Evolutionary conservation across 2,329 filamentous ascomycete genomes (phyloP), one percentile per base, ranked within the genome.

Genomic region (Fonsecaea erecta): DNA sequence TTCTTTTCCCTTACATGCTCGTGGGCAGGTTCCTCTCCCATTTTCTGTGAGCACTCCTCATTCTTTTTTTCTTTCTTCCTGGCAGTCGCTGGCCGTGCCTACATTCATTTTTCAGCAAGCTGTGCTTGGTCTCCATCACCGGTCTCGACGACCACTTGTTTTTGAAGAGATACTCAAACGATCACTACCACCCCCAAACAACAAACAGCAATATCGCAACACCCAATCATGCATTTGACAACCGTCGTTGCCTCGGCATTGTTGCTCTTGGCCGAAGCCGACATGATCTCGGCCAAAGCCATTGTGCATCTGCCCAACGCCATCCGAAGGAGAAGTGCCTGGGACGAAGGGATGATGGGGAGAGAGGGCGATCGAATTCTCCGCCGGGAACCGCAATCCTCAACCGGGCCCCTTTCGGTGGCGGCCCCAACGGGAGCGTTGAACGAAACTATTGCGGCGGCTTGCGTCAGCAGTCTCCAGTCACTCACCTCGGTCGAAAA

Each of bases 401-500:
- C 57, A 14, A 60, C 37, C 6, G 57, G 57, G 18, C 60, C 52
- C 16, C 48, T 65, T 11, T 40, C 60, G 2, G 55, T 67, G 24
- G 34, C 64, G 4, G 26, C 37, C 21, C 61, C 62, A 14, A 60
- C 24, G 24, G 28, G 48, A 14, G 37, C 55, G 3, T 54, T 62
- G 69, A 77, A 77, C 55, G 46, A 69, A 16, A 72, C 72, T 51
- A 89, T 86, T 7, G 79, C 81, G 34, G 72, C 78, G 11, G 88
- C 88, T 24, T 95, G 91, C 76, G 79, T 78, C 52, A 72, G 78
- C 24, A 82, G 85, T 8, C 80, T 95, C 18, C 75, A 77, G 1
- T 75, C 77, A 28, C 81, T 92, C 55, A 79, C 81, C 14, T 78
- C 77, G 11, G 79, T 83, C 65, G 85, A 85, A 26, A 94, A 93